A percentile compares a stretch with the other conserved stretches of the same genome.
Conservation (phyloP, 2,329 filamentous ascomycete species). For the Aspergillus aculeatinus region DNA sequence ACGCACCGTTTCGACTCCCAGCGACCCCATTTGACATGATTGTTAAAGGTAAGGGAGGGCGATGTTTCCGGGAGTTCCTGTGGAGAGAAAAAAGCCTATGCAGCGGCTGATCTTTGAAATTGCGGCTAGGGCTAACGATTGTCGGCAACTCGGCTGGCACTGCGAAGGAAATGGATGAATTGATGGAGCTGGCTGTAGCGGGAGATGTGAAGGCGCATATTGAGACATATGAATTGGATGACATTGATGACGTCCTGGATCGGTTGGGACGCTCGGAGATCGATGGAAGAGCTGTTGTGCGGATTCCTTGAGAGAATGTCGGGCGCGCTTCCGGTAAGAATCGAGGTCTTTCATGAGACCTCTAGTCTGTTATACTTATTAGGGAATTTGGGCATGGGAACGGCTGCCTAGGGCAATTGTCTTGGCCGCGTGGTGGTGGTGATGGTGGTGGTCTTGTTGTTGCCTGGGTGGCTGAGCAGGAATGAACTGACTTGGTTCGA, state of each 20-base stretch:
- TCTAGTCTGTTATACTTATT: too few species aligned
- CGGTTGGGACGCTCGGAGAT: conserved; percentile 38
- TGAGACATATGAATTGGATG: conserved; percentile 36
- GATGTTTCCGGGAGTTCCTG: background rate
- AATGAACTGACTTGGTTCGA: too few species aligned
- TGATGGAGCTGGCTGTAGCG: conserved; percentile 44
- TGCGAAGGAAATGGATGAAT: conserved; percentile 46
- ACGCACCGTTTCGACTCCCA: conserved; percentile 44
- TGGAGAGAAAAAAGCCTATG: background rate
- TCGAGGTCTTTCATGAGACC: too few species aligned
- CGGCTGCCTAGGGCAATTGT: too few species aligned
- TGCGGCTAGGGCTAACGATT: conserved; percentile 41
- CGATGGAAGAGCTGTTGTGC: conserved; percentile 39
- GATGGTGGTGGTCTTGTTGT: too few species aligned
- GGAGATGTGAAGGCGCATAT: conserved; percentile 43
- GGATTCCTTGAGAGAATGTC: conserved; percentile 26
- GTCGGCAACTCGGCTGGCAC: conserved; percentile 50
- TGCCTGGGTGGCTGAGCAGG: too few species aligned
- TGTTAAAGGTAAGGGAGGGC: conserved; percentile 37
- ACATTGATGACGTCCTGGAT: conserved; percentile 37
- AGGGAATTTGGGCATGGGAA: too few species aligned
- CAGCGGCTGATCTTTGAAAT: conserved; percentile 7
- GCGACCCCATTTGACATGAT: conserved; percentile 51
- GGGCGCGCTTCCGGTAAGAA: background rate
- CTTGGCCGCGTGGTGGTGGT: too few species aligned